These are phyloP conservation scores for sorghum (Sorghum bicolor) DNA, from an alignment of 176 grass and related monocot species.

Conservation along the genomic window DNA sequence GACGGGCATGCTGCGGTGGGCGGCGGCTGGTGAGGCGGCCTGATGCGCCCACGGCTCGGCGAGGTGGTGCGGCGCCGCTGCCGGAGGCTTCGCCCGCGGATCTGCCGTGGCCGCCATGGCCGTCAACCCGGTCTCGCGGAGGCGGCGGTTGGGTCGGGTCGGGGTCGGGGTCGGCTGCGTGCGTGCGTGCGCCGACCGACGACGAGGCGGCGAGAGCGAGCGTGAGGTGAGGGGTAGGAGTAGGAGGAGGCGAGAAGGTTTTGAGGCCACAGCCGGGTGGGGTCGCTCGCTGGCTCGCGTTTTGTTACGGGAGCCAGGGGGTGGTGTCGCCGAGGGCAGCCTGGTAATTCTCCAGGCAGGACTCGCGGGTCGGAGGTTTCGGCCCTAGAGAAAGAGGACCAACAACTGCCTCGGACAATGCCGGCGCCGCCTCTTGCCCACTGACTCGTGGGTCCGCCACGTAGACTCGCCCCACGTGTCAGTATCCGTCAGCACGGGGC, in stretches of 20 bases:
- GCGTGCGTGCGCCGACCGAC: slow-evolving; percentile 3
- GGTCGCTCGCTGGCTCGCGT: slow-evolving; percentile 5
- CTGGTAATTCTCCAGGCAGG: slow-evolving; percentile 12
- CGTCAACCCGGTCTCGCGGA: background rate
- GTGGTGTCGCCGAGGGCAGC: slow-evolving; percentile 10
- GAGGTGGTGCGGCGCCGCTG: slow-evolving; percentile 35
- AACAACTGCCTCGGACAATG: background rate
- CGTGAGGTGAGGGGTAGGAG: background rate
- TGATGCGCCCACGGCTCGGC: slow-evolving; percentile 47
- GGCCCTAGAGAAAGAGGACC: background rate
- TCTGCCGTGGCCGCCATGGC: slow-evolving; percentile 67
- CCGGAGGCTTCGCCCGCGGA: slow-evolving; percentile 47
- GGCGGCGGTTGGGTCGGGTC: background rate
- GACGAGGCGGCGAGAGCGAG: slow-evolving; percentile 8
- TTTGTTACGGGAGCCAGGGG: slow-evolving; percentile 35
- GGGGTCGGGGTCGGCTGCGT: background rate
- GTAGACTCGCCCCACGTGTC: accelerated
- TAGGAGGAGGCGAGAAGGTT: slow-evolving; percentile 33
- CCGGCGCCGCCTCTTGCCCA: background rate
- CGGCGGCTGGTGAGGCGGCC: background rate
- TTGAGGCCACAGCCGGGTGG: slow-evolving; percentile 34
- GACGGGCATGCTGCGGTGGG: slow-evolving; percentile 8
- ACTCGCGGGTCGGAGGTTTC: slow-evolving; percentile 11
- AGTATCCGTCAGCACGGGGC: accelerated
- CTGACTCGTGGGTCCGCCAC: accelerated